These are phyloP conservation scores for Trametes versicolor DNA, from an alignment of 1,284 basidiomycete species.

Conservation along the genomic window DNA sequence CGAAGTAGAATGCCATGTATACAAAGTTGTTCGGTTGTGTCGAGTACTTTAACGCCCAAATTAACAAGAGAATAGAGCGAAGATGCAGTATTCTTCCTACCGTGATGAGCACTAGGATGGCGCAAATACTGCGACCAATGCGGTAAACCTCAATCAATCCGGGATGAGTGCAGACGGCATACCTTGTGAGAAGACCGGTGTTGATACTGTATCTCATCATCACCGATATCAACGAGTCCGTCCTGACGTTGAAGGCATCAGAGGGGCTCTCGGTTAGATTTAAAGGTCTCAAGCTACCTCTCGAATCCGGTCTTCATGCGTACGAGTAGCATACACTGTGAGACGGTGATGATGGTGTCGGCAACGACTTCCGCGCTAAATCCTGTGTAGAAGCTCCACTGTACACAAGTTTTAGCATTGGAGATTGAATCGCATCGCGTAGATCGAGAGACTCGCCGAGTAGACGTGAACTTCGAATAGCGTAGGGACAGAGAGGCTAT, in stretches of 20 bases:
- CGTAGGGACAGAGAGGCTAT: conserved; percentile 6
- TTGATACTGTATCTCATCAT: conserved; percentile 32
- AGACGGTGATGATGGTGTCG: conserved; percentile 22
- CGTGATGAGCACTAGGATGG: conserved; percentile 14
- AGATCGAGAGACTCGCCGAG: not conserved
- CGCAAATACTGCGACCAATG: conserved; percentile 11
- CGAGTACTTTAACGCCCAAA: conserved; percentile 13
- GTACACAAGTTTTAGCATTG: not conserved
- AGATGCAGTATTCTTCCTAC: not conserved
- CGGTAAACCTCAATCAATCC: not conserved
- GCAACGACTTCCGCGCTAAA: conserved; percentile 16
- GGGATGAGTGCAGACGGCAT: no score
- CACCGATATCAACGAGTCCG: conserved; percentile 23
- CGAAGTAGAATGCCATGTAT: conserved; percentile 28
- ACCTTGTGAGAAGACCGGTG: conserved; percentile 30
- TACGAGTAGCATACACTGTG: conserved; percentile 17
- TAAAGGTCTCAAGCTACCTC: not conserved
- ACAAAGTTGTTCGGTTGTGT: conserved; percentile 17
- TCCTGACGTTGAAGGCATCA: conserved; percentile 6
- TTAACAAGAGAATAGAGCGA: not conserved
- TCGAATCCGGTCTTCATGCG: conserved; percentile 22
- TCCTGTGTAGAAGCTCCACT: conserved; percentile 26
- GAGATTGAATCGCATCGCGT: not conserved
- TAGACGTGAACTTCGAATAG: conserved; percentile 10
- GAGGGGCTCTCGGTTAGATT: not conserved